Evolutionary conservation across 148 eudicot genomes (phyloP), one percentile per base, ranked within the genome.

Genomic region (Rheum nobile): DNA sequence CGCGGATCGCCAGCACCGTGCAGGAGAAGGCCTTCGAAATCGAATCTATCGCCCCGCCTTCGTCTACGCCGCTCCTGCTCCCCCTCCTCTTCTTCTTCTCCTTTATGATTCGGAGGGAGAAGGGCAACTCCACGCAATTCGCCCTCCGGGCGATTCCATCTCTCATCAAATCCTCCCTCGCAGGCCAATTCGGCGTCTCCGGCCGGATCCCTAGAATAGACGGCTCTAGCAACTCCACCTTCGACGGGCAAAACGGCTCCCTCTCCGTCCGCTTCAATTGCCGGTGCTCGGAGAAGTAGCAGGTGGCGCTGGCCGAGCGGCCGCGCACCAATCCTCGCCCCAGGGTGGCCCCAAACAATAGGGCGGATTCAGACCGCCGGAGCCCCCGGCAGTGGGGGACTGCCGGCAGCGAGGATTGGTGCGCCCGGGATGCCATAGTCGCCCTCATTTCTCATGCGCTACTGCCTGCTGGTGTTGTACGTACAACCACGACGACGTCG

Each of bases 151-250:
- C 93, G 29, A 89, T 72, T 21, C 67, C 77, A 12, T 81, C 87
- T 19, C 83, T 74, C 29, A 81, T 75, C 50, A 86, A 24, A 9
- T 78, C 86, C n/a, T 87, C 91, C 16, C 88, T 77, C 16, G 86
- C 93, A 0, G 91, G 88, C 97, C 97, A 87, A 12, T 82, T 82
- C 0, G 91, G 91, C 0, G 85, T 81, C 46, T 87, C 89, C 0
- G 88, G 92, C 0, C 70, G 70, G 24, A 88, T 87, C 3, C 93
- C 93, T 0, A 87, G 81, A 71, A 78, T 50, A 34, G 80, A 78
- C 28, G 91, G 93, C 74, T 89, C 93, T 19, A 89, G 75, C 47
- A 83, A 24, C 28, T 85, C 85, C 4, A 84, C 50, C 14, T 80
- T 74, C 8, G 83, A 76, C n/a, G 52, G 72, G 37, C 70, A 47